Conservation (phyloP, 345 rosid species). For the Capsella bursapastoris region DNA sequence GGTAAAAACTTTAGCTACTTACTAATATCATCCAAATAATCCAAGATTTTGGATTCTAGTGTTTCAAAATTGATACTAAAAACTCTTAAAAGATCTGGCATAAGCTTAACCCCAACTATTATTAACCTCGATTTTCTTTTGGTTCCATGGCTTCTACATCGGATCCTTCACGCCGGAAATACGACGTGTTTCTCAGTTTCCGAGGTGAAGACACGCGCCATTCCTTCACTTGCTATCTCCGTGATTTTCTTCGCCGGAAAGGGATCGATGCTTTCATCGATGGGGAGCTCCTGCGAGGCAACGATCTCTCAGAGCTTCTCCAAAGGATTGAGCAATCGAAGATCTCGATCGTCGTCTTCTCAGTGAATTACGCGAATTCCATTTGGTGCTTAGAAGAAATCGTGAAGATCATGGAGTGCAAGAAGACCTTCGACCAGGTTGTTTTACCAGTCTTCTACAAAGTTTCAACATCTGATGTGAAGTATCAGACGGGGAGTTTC, state of each 20-base stretch:
- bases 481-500: conserved; percentile 29
- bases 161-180: conserved; percentile 34
- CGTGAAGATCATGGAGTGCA: conserved; percentile 35
- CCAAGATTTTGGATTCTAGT: too few relatives aligned
- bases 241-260: conserved; percentile 33
- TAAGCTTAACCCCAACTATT: too few relatives aligned
- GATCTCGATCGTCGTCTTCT: conserved; percentile 39
- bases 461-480: conserved; percentile 31
- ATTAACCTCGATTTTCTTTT: too few relatives aligned
- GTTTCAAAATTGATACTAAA: too few relatives aligned
- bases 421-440: conserved; percentile 1
- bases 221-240: conserved; percentile 36
- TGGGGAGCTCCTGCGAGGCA: conserved; percentile 34
- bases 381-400: conserved; percentile 46
- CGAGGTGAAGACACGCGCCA: conserved; percentile 44
- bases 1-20: too few relatives aligned
- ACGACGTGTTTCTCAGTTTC: conserved; percentile 47
- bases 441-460: conserved; percentile 45
- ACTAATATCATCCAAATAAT: too few relatives aligned
- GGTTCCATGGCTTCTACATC: conserved; percentile 15
- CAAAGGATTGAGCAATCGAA: conserved; percentile 38
- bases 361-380: conserved; percentile 34
- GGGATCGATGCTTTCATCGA: conserved; percentile 43
- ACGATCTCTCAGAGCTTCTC: conserved; percentile 18
- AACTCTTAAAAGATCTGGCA: too few relatives aligned